Conservation (phyloP, 345 rosid species). For the Conringia planisiliqua region DNA sequence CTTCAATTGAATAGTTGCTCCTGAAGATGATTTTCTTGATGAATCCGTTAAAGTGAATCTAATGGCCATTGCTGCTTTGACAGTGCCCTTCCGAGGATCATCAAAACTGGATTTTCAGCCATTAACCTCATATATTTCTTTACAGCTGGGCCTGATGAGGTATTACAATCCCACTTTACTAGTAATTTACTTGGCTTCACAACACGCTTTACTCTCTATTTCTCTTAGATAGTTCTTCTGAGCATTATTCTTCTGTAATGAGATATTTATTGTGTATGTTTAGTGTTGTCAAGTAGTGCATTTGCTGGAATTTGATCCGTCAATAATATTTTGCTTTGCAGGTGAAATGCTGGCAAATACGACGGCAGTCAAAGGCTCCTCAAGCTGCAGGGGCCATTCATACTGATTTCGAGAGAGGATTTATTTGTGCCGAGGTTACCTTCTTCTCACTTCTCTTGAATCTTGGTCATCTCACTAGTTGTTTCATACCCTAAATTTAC, state of each 20-base stretch:
- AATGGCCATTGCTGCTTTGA: constrained; percentile 11
- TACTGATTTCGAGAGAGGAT: constrained; percentile 92
- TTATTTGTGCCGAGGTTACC: constrained; percentile 95
- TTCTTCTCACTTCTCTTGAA: constrained; percentile 13
- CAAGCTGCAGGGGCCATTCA: constrained; percentile 98
- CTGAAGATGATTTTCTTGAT: neutral
- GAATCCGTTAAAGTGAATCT: neutral
- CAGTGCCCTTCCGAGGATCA: constrained; percentile 95
- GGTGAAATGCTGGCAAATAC: constrained; percentile 99
- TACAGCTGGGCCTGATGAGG: constrained; percentile 99
- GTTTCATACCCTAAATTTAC: neutral
- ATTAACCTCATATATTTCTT: constrained; percentile 97
- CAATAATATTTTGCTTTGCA: constrained; percentile 33
- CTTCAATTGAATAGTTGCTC: neutral
- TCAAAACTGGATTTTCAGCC: constrained; percentile 94
- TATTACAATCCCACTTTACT: constrained; percentile 27
- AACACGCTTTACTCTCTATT: neutral
- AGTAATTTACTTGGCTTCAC: neutral
- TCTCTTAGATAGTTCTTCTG: neutral
- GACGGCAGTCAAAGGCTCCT: constrained; percentile 92
- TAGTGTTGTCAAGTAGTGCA: neutral
- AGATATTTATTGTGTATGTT: neutral
- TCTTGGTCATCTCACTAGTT: neutral
- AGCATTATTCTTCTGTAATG: neutral
- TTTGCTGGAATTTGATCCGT: neutral